Evolutionary conservation across 306 rosid genomes (phyloP), one percentile per base, ranked within the genome.

Genomic region (Abrus precatorius): DNA sequence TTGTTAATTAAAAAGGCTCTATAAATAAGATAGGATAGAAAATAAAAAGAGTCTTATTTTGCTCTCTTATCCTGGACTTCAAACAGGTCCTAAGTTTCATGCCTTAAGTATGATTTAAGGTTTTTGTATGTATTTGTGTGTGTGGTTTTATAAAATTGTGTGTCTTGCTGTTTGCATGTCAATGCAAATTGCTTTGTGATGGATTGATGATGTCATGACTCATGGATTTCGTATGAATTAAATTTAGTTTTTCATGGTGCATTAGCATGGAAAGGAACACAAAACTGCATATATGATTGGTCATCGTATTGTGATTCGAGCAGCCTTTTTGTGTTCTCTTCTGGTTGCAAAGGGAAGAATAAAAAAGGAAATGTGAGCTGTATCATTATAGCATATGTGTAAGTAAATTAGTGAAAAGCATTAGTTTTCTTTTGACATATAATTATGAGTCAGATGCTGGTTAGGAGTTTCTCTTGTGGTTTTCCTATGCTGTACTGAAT

Each of bases 401-500:
- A 27, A 82, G 69, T 52, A 32, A 64, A 55, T 33, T 43, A 13
- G 43, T 20, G 75, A 55, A 81, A 57, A 34, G n/a, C 55, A 54
- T 61, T 41, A 6, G 38, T 59, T 60, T 81, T 81, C 44, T 56
- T 66, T 53, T 55, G 47, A 45, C 55, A 38, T 75, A 64, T 38
- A 27, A 29, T 34, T 50, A 72, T 11, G 27, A 30, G 5, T 36
- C 9, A 64, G 28, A 28, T 60, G 43, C 48, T 34, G 27, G 41
- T 57, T 73, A 61, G 52, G 62, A 70, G 73, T 79, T 75, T 56
- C 29, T 56, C 56, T 43, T 11, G 9, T 67, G 53, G 45, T 36
- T 32, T 56, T 82, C 54, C 62, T 48, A 13, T 75, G 48, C 77
- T n/a, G 48, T 59, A 48, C 41, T 70, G n/a, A 68, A 62, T 40